These are phyloP conservation scores for Trichomonas gallinae DNA, from an alignment of 208 protist species.

Conservation along the genomic window DNA sequence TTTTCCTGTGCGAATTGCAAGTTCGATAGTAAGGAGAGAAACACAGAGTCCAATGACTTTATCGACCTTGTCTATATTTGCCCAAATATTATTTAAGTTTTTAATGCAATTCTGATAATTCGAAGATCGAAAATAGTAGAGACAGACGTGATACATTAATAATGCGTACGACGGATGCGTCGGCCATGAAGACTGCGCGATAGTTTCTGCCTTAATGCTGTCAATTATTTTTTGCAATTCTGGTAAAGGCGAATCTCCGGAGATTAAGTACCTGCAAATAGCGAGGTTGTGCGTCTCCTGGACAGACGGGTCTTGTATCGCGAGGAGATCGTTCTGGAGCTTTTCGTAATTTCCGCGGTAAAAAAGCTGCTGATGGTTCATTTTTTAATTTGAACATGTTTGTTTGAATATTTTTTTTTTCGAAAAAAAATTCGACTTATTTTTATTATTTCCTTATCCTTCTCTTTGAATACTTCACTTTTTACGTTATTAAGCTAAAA, in stretches of 20 bases:
- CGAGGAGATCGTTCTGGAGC: neutral
- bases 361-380: neutral
- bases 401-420: neutral
- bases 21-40: neutral
- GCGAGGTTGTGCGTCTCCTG: neutral
- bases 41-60: neutral
- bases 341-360: neutral
- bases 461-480: too few relatives aligned
- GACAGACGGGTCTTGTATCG: neutral
- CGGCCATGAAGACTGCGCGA: neutral
- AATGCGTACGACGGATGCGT: neutral
- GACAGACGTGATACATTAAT: neutral
- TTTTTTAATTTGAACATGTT: neutral
- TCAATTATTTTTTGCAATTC: neutral
- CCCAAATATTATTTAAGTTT: neutral
- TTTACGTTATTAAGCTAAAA: too few relatives aligned
- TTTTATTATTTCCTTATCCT: too few relatives aligned
- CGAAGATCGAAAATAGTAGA: neutral
- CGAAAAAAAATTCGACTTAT: too few relatives aligned
- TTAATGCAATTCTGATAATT: neutral
- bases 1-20: neutral
- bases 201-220: neutral
- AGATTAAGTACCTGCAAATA: neutral
- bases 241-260: neutral
- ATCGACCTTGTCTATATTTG: neutral